These are phyloP conservation scores for Chloranthus sessilifolius DNA, from an alignment of 164 flowering plant genomes.

Conservation along the genomic window DNA sequence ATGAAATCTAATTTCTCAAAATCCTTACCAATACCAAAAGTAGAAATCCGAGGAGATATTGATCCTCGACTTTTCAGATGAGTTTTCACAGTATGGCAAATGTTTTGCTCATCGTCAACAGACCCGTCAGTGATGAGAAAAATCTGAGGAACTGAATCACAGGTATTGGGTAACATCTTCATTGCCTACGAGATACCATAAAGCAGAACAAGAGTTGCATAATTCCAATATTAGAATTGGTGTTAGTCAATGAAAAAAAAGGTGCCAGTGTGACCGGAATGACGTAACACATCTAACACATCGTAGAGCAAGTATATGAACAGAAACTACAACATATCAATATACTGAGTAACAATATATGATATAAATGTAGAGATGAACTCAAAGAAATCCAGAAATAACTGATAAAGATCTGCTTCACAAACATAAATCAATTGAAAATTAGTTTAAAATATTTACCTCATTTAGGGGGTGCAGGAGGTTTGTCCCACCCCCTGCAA, in stretches of 20 bases:
- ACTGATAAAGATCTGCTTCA: too few species aligned
- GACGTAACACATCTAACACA: too few species aligned
- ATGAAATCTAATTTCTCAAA: too few species aligned
- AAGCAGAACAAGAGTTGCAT: neutral
- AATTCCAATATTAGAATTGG: too few species aligned
- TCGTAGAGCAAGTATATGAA: too few species aligned
- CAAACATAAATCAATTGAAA: conserved; percentile 3
- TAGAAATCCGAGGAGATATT: conserved; percentile 60
- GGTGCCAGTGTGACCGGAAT: too few species aligned
- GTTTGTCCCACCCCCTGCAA: conserved; percentile 73
- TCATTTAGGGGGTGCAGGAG: conserved; percentile 60
- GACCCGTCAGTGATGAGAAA: conserved; percentile 91
- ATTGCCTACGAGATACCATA: conserved; percentile 56
- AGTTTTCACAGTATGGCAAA: conserved; percentile 55
- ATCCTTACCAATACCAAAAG: conserved; percentile 93
- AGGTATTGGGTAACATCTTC: conserved; percentile 54
- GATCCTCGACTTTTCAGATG: conserved; percentile 29
- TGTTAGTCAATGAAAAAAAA: too few species aligned
- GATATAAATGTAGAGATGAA: too few species aligned
- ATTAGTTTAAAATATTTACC: conserved; percentile 33
- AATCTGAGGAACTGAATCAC: conserved; percentile 50
- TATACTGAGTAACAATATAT: too few species aligned
- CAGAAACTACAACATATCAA: too few species aligned
- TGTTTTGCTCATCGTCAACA: conserved; percentile 84
- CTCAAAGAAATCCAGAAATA: too few species aligned